phyloP scores from a whole-genome alignment of 2,329 filamentous ascomycete genomes.

The Ophiostoma perfectum region DNA sequence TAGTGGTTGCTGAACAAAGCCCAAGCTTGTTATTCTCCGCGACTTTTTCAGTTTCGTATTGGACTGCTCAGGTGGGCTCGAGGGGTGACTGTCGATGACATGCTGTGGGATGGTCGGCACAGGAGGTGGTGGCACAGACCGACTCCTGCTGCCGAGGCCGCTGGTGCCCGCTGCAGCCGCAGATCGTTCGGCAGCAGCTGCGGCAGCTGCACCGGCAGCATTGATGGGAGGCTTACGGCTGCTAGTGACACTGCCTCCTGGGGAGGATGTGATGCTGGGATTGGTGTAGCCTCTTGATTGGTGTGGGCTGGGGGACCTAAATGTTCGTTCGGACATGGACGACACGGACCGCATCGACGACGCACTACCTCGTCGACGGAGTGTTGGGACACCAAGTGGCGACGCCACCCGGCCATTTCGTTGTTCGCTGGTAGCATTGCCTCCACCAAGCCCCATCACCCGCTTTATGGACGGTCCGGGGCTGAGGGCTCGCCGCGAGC shows the following conservation, averaged over 20 bases:
- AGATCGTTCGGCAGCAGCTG: neutral
- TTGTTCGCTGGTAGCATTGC: conserved; percentile 14
- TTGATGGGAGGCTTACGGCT: conserved; percentile 11
- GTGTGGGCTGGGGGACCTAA: conserved; percentile 68
- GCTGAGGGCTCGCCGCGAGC: conserved; percentile 25
- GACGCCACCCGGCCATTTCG: conserved; percentile 16
- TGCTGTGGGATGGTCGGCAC: conserved; percentile 66
- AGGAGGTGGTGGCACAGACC: conserved; percentile 46
- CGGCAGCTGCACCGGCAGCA: conserved; percentile 20
- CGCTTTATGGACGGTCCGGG: conserved; percentile 24
- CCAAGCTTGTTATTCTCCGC: conserved; percentile 11
- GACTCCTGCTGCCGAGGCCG: conserved; percentile 28
- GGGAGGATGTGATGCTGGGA: neutral
- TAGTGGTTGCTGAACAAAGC: conserved; percentile 36
- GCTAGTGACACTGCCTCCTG: neutral
- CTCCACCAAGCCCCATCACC: conserved; percentile 17
- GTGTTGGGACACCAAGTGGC: conserved; percentile 30
- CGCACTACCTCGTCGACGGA: conserved; percentile 63
- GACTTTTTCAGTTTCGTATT: conserved; percentile 7
- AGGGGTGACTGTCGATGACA: conserved; percentile 26
- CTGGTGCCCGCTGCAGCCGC: neutral
- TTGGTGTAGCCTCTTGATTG: conserved; percentile 31
- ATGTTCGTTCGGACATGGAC: conserved; percentile 86
- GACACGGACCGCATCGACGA: conserved; percentile 64
- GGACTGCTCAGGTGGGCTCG: neutral